phyloP scores from a whole-genome alignment of 768 basidiomycete species.

The Ephemerocybe angulata region DNA sequence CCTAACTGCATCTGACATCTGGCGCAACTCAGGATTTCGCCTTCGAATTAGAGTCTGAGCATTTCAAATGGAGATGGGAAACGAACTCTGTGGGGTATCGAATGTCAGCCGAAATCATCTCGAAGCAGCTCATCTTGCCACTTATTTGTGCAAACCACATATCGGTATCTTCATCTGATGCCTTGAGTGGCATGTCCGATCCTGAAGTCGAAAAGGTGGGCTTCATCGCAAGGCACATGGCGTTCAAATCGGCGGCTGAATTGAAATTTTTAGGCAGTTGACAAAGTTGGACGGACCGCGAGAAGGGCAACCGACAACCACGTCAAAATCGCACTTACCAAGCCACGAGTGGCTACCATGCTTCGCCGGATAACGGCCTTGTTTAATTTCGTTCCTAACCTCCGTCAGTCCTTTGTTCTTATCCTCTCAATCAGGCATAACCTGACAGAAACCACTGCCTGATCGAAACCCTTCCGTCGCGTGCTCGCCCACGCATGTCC shows the following conservation, averaged over 20 bases:
- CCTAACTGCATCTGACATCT: too few species aligned
- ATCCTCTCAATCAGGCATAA: constrained; percentile 8
- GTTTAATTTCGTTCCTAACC: constrained; percentile 61
- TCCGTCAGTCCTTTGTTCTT: constrained; percentile 47
- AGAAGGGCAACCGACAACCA: constrained; percentile 68
- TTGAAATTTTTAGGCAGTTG: constrained; percentile 47
- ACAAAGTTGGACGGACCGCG: constrained; percentile 67
- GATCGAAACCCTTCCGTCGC: too few species aligned
- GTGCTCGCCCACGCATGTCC: too few species aligned
- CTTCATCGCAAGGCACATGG: background rate
- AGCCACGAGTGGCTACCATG: constrained; percentile 62
- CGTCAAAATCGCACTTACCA: constrained; percentile 66
- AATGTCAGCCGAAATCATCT: constrained; percentile 67
- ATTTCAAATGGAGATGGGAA: constrained; percentile 81
- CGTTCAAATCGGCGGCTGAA: background rate
- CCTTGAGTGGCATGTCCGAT: constrained; percentile 52
- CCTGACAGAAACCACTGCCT: constrained; percentile 8
- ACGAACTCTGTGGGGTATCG: constrained; percentile 60
- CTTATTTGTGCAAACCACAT: constrained; percentile 69
- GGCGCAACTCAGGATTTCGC: constrained; percentile 77
- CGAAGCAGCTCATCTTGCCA: constrained; percentile 74
- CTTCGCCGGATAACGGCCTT: constrained; percentile 69
- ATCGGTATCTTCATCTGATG: constrained; percentile 59
- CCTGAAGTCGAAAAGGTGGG: constrained; percentile 65
- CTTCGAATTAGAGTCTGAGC: constrained; percentile 53